Percentiles rank a stretch among this genome's conserved stretches.
phyloP scores from a whole-genome alignment of 2,329 filamentous ascomycete species.

The Penicillium sp. region DNA sequence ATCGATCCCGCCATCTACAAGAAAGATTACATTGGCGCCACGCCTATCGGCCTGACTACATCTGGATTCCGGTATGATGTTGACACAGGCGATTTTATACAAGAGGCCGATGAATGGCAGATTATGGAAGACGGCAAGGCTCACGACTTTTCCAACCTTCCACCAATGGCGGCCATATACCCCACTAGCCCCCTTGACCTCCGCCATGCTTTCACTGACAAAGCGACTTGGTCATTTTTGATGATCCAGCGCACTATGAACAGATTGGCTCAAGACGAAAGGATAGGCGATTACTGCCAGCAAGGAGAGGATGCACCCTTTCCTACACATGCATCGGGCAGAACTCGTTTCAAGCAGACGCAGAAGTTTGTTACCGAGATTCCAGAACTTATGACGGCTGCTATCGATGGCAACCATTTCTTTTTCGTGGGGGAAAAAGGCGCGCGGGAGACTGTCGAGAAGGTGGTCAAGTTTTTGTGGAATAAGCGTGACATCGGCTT shows the following conservation, averaged over 20 bases:
- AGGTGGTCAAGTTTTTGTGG: conserved; percentile 4
- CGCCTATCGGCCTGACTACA: conserved; percentile 7
- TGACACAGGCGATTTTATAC: neutral
- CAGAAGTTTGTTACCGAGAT: conserved; percentile 7
- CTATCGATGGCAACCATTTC: conserved; percentile 21
- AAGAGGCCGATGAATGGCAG: neutral
- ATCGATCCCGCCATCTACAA: conserved; percentile 6
- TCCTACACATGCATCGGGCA: neutral
- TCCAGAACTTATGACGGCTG: conserved; percentile 3
- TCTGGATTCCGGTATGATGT: conserved; percentile 7
- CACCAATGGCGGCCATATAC: conserved; percentile 9
- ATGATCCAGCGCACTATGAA: neutral
- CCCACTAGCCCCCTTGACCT: conserved; percentile 9
- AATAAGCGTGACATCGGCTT: neutral
- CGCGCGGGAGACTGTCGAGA: conserved; percentile 14
- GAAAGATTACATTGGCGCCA: conserved; percentile 12
- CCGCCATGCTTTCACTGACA: conserved; percentile 13
- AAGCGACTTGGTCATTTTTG: conserved; percentile 10
- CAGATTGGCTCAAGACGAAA: neutral
- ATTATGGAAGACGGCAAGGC: neutral
- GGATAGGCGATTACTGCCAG: no score
- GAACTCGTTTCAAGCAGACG: neutral
- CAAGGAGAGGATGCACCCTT: neutral
- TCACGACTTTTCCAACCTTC: conserved; percentile 4
- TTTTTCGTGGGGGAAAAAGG: conserved; percentile 24